phyloP scores from a whole-genome alignment of 352 stramenopile genomes.

The Pythium dissotocum region DNA sequence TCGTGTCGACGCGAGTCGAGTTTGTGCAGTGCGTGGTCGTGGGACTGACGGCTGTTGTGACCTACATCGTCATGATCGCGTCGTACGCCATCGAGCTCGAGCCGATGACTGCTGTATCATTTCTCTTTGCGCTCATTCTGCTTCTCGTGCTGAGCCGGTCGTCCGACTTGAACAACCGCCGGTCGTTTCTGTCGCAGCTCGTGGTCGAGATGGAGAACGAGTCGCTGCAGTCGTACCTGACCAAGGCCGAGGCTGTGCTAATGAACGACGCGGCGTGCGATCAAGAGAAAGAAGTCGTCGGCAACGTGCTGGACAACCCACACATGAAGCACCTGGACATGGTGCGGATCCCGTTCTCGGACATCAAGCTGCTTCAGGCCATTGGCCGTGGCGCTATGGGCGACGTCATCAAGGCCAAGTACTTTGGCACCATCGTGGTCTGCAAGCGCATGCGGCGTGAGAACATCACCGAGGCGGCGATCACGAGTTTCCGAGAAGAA shows the following conservation, averaged over 20 bases:
- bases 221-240: conserved; percentile 73
- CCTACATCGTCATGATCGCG: conserved; percentile 64
- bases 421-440: conserved; percentile 86
- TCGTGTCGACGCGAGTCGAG: conserved; percentile 84
- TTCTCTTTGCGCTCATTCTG: conserved; percentile 64
- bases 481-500: conserved; percentile 83
- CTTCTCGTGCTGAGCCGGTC: conserved; percentile 80
- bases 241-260: conserved; percentile 77
- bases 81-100: conserved; percentile 60
- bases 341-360: conserved; percentile 81
- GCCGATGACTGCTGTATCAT: conserved; percentile 65
- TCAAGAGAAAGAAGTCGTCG: conserved; percentile 72
- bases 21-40: conserved; percentile 86
- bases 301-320: conserved; percentile 60
- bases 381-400: conserved; percentile 82
- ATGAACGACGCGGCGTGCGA: conserved; percentile 78
- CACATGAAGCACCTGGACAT: conserved; percentile 79
- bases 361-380: conserved; percentile 79
- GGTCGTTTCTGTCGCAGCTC: conserved; percentile 82
- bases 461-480: conserved; percentile 66
- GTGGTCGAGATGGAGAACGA: conserved; percentile 87
- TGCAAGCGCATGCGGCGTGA: conserved; percentile 89
- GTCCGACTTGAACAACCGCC: conserved; percentile 74
- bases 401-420: conserved; percentile 89
- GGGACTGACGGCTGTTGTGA: conserved; percentile 47